These are phyloP conservation scores for Entomophthora muscae DNA, from an alignment of 371 early-diverging fungal species.

Conservation along the genomic window DNA sequence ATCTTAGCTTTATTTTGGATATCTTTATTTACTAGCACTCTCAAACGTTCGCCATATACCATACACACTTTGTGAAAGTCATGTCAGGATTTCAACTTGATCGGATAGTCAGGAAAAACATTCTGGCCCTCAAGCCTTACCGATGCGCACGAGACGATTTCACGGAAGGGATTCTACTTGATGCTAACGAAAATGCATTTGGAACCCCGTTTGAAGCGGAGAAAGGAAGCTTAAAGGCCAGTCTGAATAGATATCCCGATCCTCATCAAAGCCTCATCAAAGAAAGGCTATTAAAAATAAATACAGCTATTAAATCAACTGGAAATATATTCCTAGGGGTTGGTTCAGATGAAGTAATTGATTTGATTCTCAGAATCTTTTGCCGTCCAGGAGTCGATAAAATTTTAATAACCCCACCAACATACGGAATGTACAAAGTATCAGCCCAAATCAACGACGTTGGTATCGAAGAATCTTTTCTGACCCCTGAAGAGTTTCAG, in stretches of 20 bases:
- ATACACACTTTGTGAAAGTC: too few relatives aligned
- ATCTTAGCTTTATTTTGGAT: too few relatives aligned
- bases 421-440: conserved; percentile 96
- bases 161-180: conserved; percentile 73
- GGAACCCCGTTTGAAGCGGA: conserved; percentile 41
- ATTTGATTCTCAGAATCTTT: conserved; percentile 74
- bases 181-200: conserved; percentile 94
- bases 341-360: conserved; percentile 92
- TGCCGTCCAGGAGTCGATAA: conserved; percentile 82
- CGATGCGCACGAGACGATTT: conserved; percentile 96
- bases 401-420: conserved; percentile 87
- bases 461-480: conserved; percentile 56
- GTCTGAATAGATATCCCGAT: conserved; percentile 89
- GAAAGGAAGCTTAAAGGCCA: conserved; percentile 14
- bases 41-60: too few relatives aligned
- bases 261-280: conserved; percentile 77
- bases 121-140: conserved; percentile 77
- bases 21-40: too few relatives aligned
- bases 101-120: conserved; percentile 80
- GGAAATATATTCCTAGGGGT: conserved; percentile 72
- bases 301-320: conserved; percentile 16
- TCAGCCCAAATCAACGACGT: conserved; percentile 89
- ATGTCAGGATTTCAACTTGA: conserved; percentile 32
- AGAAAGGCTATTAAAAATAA: conserved; percentile 14
- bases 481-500: conserved; percentile 60